Base-by-base conservation (phyloP, 2,329 filamentous ascomycete species). In the Cladosporium sp. region DNA sequence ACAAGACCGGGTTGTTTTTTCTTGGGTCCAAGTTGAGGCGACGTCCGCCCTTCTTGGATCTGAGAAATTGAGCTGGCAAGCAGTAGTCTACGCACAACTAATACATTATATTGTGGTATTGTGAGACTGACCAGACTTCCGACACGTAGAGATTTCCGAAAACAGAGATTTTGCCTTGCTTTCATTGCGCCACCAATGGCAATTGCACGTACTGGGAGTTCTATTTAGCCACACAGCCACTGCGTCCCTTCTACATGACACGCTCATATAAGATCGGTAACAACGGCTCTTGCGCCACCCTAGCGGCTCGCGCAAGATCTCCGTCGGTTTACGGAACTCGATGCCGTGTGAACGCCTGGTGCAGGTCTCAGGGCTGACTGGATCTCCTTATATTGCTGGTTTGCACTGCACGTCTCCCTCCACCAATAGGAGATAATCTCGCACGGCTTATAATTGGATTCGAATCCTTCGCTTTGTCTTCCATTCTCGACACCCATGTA, bases 251-350 rank as follows among this genome's bases (percentile, higher is more conserved):
- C n/a, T 47, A 47, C n/a, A 47, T 47, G 41, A 21, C 41, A 47
- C 41, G n/a, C n/a, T n/a, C 41, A 47, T 47, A 47, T 47, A 47
- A 10, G n/a, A 24, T 47, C 41, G 41, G n/a, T 24, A 24, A n/a
- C n/a, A 47, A 47, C 41, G 41, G 41, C 41, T 47, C 41, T 24
- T 47, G 41, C 41, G 41, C 41, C 21, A 47, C 18, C 8, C 4
- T 47, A 47, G n/a, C 41, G n/a, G n/a, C 41, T 47, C 41, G n/a
- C n/a, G 41, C 41, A 47, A 47, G 41, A 47, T 47, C 41, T 47
- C 3, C 41, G 10, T 47, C 41, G 41, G 8, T 21, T 11, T 47
- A 4, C 41, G 41, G 41, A 47, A 47, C 41, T 47, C 41, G n/a
- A 3, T 47, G n/a, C 41, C 41, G 41, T 21, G 41, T 21, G 41